Evolutionary conservation across 495 filamentous ascomycete genomes (phyloP).

Genomic region (Podospora pseudocomata): DNA sequence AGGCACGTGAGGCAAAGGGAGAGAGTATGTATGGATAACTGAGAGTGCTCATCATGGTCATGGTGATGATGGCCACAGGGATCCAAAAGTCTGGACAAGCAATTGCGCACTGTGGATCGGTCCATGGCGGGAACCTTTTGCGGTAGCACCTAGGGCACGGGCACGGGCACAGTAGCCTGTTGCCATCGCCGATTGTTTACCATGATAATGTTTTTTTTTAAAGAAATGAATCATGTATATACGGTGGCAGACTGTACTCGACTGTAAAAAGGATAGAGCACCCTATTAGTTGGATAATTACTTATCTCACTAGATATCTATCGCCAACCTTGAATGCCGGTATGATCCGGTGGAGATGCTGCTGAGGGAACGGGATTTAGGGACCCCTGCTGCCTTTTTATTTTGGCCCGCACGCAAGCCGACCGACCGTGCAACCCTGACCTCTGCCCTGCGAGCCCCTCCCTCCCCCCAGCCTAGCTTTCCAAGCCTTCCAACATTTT

Average conservation of each 20-base stretch:
- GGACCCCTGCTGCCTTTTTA: conserved; percentile 4
- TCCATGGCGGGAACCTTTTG: not conserved
- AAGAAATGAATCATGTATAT: not conserved
- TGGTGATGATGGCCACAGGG: too few relatives aligned
- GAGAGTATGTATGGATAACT: not conserved
- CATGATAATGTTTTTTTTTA: not conserved
- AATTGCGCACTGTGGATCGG: not conserved
- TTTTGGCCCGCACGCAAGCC: conserved; percentile 13
- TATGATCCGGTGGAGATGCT: not conserved
- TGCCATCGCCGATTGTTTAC: not conserved
- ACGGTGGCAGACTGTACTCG: too few relatives aligned
- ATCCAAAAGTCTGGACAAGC: not conserved
- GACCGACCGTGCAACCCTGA: conserved; percentile 9
- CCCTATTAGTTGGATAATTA: too few relatives aligned
- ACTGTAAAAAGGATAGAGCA: too few relatives aligned
- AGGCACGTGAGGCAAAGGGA: not conserved
- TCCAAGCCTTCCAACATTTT: conserved; percentile 31
- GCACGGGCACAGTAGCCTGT: not conserved
- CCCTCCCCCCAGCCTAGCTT: not conserved
- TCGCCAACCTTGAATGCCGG: not conserved
- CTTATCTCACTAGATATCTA: too few relatives aligned
- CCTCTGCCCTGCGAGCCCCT: conserved; percentile 8
- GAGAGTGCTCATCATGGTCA: too few relatives aligned
- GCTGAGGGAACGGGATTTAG: not conserved
- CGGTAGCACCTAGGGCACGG: too few relatives aligned